Percentiles rank a stretch among this genome's conserved stretches.
phyloP scores from a whole-genome alignment of 805 yeast genomes.

The Candida andamanensis region DNA sequence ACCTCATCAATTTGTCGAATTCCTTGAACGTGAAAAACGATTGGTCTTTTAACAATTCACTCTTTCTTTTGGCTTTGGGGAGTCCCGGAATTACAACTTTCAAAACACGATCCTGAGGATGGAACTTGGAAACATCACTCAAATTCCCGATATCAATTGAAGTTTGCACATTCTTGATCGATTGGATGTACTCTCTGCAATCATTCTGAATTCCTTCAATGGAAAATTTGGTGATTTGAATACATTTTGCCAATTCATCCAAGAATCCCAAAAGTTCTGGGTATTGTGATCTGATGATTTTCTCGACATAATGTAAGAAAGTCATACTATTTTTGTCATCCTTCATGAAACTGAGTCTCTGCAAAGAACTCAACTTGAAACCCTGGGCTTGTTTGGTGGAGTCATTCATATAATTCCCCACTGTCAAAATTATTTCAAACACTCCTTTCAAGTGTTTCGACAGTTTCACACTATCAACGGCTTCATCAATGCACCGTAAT shows the following conservation, averaged over 20 bases:
- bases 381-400: conserved; percentile 63
- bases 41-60: conserved; percentile 47
- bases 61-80: conserved; percentile 51
- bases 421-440: conserved; percentile 60
- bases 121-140: conserved; percentile 56
- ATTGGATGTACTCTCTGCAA: conserved; percentile 48
- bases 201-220: conserved; percentile 60
- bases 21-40: conserved; percentile 45
- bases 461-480: conserved; percentile 47
- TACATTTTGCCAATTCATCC: conserved; percentile 51
- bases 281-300: conserved; percentile 56
- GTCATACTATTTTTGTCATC: conserved; percentile 66
- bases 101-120: conserved; percentile 61
- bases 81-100: conserved; percentile 48
- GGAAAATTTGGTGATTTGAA: conserved; percentile 54
- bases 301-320: conserved; percentile 71
- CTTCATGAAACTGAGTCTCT: conserved; percentile 66
- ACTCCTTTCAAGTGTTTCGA: conserved; percentile 54
- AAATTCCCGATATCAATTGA: conserved; percentile 60
- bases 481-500: conserved; percentile 54
- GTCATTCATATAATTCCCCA: conserved; percentile 81
- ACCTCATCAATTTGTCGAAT: conserved; percentile 56
- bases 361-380: conserved; percentile 63
- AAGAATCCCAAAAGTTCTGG: conserved; percentile 60
- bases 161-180: conserved; percentile 46